These are phyloP conservation scores for Colletotrichum zoysiae DNA, from an alignment of 2,329 filamentous ascomycete species.

Conservation along the genomic window DNA sequence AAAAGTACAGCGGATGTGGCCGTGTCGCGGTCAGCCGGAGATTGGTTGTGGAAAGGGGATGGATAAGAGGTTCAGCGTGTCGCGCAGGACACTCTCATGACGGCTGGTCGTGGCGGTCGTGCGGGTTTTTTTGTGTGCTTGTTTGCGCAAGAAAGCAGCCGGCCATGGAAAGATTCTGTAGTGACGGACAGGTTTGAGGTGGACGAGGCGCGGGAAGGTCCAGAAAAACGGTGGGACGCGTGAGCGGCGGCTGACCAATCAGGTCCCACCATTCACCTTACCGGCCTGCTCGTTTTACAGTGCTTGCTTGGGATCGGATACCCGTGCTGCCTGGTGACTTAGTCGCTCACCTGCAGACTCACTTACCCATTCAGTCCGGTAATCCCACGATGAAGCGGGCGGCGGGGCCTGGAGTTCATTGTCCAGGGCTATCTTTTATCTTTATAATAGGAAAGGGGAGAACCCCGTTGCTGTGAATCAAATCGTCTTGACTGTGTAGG, in stretches of 20 bases:
- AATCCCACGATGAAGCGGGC: not conserved
- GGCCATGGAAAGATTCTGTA: conserved; percentile 37
- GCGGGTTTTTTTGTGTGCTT: not conserved
- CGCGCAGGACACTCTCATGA: conserved; percentile 35
- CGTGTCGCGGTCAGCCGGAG: not conserved
- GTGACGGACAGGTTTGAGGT: conserved; percentile 37
- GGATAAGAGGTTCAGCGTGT: conserved; percentile 23
- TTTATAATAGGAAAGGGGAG: no score
- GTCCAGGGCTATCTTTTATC: not conserved
- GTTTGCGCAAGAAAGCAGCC: conserved; percentile 35
- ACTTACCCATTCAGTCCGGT: not conserved
- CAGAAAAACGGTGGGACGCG: conserved; percentile 41
- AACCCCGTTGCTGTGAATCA: not conserved
- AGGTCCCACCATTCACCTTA: conserved; percentile 17
- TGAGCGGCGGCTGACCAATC: conserved; percentile 34
- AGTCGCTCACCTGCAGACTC: conserved; percentile 19
- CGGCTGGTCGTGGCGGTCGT: conserved; percentile 24
- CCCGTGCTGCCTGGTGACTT: conserved; percentile 14
- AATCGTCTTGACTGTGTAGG: conserved; percentile 29
- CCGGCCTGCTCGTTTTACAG: conserved; percentile 24
- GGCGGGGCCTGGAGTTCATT: not conserved
- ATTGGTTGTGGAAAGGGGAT: conserved; percentile 8
- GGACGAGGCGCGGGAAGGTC: conserved; percentile 40
- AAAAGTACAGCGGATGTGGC: conserved; percentile 26
- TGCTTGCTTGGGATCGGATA: conserved; percentile 26